Evolutionary conservation across 1,284 basidiomycete species (phyloP).

Genomic region (Gastroboletus turbinatus): DNA sequence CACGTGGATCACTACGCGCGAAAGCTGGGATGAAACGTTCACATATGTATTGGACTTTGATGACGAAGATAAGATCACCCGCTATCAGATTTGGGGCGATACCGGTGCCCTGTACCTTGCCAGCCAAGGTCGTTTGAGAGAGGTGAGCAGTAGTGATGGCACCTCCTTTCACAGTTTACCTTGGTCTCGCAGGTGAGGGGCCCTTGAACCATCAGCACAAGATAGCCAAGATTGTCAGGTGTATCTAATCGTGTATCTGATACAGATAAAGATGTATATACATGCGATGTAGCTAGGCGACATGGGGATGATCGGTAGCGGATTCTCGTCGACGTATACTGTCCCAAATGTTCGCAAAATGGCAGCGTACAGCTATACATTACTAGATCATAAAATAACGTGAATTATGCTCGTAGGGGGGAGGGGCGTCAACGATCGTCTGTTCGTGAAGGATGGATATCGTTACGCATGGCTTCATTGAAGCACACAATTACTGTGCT

Average conservation of each 20-base stretch:
- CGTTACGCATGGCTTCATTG: constrained; percentile 34
- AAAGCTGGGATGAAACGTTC: constrained; percentile 63
- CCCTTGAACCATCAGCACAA: background rate
- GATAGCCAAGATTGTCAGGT: background rate
- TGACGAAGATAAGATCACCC: constrained; percentile 49
- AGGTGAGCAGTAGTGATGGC: constrained; percentile 5
- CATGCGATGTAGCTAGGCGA: constrained; percentile 3
- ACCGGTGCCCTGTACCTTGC: constrained; percentile 64
- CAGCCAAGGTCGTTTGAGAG: constrained; percentile 44
- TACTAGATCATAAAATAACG: constrained; percentile 21
- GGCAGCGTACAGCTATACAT: constrained; percentile 18
- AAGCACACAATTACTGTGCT: constrained; percentile 42
- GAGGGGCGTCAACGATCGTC: constrained; percentile 1
- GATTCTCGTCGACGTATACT: background rate
- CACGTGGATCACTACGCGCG: constrained; percentile 49
- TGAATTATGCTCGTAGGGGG: constrained; percentile 9
- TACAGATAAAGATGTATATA: constrained; percentile 13
- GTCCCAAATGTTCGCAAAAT: constrained; percentile 15
- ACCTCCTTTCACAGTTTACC: background rate
- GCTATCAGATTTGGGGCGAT: constrained; percentile 70
- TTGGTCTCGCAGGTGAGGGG: background rate
- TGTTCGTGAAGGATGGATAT: background rate
- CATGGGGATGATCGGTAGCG: constrained; percentile 1
- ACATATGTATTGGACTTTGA: constrained; percentile 63
- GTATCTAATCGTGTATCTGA: constrained; percentile 11